A percentile compares a stretch with the other conserved stretches of the same genome.
Conservation (phyloP, 208 protist genomes). For the Crithidia sp. region DNA sequence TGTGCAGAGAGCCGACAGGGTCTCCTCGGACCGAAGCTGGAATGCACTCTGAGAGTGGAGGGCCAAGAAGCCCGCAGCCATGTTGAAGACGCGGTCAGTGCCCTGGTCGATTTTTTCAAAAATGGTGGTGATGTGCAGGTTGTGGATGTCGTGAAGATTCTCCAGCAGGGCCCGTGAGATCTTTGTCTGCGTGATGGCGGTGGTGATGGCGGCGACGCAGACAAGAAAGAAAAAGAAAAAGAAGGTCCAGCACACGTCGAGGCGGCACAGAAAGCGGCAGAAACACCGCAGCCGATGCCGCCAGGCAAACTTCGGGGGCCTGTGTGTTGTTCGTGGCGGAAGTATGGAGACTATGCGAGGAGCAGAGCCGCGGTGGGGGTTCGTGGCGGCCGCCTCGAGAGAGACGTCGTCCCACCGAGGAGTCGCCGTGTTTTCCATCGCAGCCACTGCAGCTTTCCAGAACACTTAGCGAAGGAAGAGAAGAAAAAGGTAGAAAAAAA, state of each 20-base stretch:
- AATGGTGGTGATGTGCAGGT: background rate
- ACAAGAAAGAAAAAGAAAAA: conserved; percentile 13
- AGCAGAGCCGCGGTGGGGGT: no score
- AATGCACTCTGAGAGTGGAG: conserved; percentile 1
- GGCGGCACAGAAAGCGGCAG: conserved; percentile 9
- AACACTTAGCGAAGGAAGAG: no score
- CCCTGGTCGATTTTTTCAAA: background rate
- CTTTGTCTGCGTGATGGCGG: conserved; percentile 6
- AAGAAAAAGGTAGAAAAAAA: no score
- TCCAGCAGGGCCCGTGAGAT: background rate
- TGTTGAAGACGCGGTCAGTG: background rate
- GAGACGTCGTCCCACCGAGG: no score
- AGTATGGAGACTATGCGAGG: no score
- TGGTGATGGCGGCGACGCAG: background rate
- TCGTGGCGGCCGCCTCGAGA: no score
- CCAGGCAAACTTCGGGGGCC: no score
- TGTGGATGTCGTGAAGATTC: background rate
- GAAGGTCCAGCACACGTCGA: conserved; percentile 17
- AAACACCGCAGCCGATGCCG: no score
- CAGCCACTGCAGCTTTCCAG: no score
- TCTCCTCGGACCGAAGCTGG: background rate
- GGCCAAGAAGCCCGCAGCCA: background rate
- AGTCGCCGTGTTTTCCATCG: no score
- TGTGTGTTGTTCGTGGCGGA: no score
- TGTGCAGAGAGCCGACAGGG: conserved; percentile 6